Percentiles rank a stretch among this genome's conserved stretches.
phyloP scores from a whole-genome alignment of 192 early-diverging fungal genomes.

The Obelidium mucronatum region DNA sequence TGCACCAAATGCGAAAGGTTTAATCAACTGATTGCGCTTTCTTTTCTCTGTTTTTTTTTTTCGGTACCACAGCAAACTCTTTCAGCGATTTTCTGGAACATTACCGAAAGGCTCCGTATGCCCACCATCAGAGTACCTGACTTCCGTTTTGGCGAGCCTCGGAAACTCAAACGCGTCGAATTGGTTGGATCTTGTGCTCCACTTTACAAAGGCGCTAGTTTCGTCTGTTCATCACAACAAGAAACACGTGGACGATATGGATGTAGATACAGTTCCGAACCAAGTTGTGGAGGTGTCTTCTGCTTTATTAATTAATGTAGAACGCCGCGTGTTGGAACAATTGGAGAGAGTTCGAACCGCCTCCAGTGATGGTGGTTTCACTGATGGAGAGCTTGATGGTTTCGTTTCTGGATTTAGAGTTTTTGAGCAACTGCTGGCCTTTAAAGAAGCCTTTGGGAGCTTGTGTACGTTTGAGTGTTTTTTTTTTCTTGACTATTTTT shows the following conservation, averaged over 20 bases:
- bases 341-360: not conserved
- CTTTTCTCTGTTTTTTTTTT: too few relatives aligned
- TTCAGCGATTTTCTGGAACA: slow-evolving; percentile 3
- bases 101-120: slow-evolving; percentile 10
- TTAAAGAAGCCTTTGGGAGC: not conserved
- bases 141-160: too few relatives aligned
- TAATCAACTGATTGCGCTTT: not conserved
- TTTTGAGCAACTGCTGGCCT: slow-evolving; percentile 20
- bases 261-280: not conserved
- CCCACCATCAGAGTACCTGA: slow-evolving; percentile 1
- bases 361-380: not conserved
- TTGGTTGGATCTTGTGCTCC: not conserved
- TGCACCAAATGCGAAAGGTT: too few relatives aligned
- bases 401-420: slow-evolving; percentile 3
- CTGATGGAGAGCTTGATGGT: not conserved
- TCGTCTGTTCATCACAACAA: not conserved
- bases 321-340: not conserved
- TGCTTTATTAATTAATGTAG: not conserved
- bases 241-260: not conserved
- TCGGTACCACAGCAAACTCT: not conserved
- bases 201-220: not conserved
- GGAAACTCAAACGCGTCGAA: too few relatives aligned
- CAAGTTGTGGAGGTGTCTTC: not conserved
- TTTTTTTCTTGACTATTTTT: not conserved
- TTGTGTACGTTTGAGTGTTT: not conserved